phyloP scores from a whole-genome alignment of 2,329 filamentous ascomycete species.

The Akanthomyces dipterigenus region DNA sequence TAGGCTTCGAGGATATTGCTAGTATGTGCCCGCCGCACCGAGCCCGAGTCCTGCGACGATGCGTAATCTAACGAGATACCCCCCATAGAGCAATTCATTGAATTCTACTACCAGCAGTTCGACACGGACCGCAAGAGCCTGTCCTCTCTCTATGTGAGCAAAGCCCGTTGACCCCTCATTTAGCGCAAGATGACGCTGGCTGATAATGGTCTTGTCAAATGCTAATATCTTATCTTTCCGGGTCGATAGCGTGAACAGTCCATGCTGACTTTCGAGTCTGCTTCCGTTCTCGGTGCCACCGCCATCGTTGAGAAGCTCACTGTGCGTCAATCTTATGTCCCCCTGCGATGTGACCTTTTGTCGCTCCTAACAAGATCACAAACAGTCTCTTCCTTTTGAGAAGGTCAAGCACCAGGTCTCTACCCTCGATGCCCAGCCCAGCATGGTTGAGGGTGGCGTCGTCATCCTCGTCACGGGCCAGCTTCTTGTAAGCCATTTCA shows the following conservation, averaged over 20 bases:
- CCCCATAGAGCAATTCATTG: slow-evolving; percentile 70
- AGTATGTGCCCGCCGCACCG: slow-evolving; percentile 30
- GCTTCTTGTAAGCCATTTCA: slow-evolving; percentile 59
- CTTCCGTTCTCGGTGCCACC: slow-evolving; percentile 54
- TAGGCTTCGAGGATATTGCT: slow-evolving; percentile 40
- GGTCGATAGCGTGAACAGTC: slow-evolving; percentile 63
- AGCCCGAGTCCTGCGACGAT: neutral
- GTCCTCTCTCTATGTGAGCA: slow-evolving; percentile 72
- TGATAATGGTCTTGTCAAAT: neutral
- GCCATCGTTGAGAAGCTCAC: slow-evolving; percentile 73
- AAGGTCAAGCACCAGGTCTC: slow-evolving; percentile 72
- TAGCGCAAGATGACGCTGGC: slow-evolving; percentile 1
- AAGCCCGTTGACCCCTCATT: neutral
- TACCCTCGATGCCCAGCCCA: slow-evolving; percentile 80
- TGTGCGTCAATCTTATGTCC: slow-evolving; percentile 43
- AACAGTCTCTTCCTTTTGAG: slow-evolving; percentile 68
- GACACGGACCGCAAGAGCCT: slow-evolving; percentile 63
- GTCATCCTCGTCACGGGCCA: slow-evolving; percentile 84
- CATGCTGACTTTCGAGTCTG: slow-evolving; percentile 88
- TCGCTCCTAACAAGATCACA: neutral
- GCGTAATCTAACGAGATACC: neutral
- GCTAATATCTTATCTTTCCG: neutral
- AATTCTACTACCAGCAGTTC: slow-evolving; percentile 88
- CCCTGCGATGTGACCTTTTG: neutral
- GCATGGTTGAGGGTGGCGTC: slow-evolving; percentile 57